Percentiles rank a stretch among this genome's conserved stretches.
Evolutionary conservation across 2,329 filamentous ascomycete genomes (phyloP).

Genomic region (Penicillium sclerotigenum): DNA sequence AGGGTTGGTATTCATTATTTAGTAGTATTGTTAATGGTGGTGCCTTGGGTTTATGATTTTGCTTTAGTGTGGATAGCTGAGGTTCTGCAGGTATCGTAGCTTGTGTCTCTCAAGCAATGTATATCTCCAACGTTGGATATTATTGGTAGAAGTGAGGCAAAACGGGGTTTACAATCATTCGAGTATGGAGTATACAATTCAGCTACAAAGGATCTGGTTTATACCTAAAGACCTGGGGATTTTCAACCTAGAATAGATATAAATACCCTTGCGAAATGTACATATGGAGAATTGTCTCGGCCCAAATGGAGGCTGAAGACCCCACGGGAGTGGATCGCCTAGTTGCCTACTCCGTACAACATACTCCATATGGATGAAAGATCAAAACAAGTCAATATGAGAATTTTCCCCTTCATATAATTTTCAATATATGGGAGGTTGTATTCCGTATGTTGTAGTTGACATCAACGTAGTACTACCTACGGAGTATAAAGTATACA

Average conservation of each 20-base stretch:
- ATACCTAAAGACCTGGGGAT: not conserved
- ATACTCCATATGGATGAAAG: too few species aligned
- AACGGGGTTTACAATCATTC: too few species aligned
- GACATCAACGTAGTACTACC: too few species aligned
- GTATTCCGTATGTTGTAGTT: too few species aligned
- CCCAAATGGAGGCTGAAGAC: conserved; percentile 1
- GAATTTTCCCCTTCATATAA: not conserved
- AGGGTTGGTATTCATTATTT: not conserved
- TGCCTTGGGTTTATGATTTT: not conserved
- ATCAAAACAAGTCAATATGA: not conserved
- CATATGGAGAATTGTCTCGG: not conserved
- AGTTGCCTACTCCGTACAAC: too few species aligned
- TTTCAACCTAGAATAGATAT: not conserved
- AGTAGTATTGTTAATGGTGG: not conserved
- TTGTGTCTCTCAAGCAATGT: not conserved
- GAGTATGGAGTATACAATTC: too few species aligned
- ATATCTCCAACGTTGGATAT: not conserved
- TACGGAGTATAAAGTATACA: too few species aligned
- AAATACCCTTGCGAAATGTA: not conserved
- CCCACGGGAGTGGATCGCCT: not conserved
- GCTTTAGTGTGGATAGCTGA: not conserved
- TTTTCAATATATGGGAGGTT: too few species aligned
- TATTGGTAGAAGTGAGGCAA: too few species aligned
- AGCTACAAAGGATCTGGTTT: not conserved
- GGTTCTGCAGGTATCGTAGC: not conserved